Conservation (phyloP, 306 rosid genomes). For the Lathyrus oleraceus region DNA sequence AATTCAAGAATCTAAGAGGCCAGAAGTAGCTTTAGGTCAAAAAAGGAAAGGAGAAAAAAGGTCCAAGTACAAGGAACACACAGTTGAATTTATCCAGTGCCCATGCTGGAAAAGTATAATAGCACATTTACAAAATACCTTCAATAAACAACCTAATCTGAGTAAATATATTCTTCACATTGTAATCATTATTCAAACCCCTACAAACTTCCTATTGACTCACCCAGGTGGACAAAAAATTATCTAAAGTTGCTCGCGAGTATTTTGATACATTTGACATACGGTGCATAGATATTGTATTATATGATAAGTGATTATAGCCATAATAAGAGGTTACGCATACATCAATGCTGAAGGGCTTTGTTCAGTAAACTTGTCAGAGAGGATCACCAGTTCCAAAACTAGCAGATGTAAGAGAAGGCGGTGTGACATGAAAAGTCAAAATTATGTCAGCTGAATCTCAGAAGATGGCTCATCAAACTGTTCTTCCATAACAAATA, state of each 20-base stretch:
- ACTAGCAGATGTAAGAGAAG: conserved; percentile 36
- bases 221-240: conserved; percentile 40
- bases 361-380: conserved; percentile 40
- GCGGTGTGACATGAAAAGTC: conserved; percentile 30
- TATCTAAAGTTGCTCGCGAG: conserved; percentile 39
- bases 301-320: conserved; percentile 55
- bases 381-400: conserved; percentile 40
- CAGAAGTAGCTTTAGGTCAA: conserved; percentile 43
- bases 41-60: conserved; percentile 27
- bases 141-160: conserved; percentile 45
- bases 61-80: conserved; percentile 51
- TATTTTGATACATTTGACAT: conserved; percentile 55
- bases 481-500: conserved; percentile 91
- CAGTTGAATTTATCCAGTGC: conserved; percentile 42
- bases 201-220: conserved; percentile 49
- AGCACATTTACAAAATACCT: conserved; percentile 47
- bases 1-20: conserved; percentile 37
- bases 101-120: conserved; percentile 44
- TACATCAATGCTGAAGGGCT: conserved; percentile 59
- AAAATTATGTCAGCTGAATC: conserved; percentile 42
- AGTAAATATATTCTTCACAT: conserved; percentile 62
- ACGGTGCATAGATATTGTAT: conserved; percentile 58
- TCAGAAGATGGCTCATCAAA: conserved; percentile 57
- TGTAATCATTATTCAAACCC: conserved; percentile 51
- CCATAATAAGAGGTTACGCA: conserved; percentile 57